Conservation (phyloP, 495 filamentous ascomycete genomes). For the Tuber umbilicatum region DNA sequence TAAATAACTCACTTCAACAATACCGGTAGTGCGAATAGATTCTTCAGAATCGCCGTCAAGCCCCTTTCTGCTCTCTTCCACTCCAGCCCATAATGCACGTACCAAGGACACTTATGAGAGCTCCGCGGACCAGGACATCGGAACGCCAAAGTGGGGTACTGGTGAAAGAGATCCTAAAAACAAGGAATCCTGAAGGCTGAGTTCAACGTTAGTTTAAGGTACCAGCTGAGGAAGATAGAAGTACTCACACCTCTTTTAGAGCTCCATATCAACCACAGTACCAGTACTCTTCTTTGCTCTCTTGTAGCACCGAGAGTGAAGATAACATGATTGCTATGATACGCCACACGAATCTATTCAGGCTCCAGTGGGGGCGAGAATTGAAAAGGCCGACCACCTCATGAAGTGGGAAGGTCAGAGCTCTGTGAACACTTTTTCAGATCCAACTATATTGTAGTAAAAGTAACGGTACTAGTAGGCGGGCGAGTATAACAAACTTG, state of each 20-base stretch:
- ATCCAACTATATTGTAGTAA: neutral
- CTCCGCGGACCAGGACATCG: neutral
- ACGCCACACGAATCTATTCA: neutral
- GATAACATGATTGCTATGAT: neutral
- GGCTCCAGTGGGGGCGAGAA: neutral
- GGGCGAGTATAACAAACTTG: neutral
- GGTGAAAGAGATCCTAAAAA: neutral
- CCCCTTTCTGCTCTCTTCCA: neutral
- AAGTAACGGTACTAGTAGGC: too few species aligned
- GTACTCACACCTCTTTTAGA: neutral
- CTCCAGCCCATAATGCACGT: neutral
- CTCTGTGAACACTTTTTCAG: neutral
- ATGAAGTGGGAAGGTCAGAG: neutral
- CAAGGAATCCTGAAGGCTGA: neutral
- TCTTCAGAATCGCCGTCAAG: neutral
- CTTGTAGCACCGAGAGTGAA: neutral
- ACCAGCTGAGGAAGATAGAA: neutral
- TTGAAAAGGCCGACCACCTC: neutral
- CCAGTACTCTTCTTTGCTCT: neutral
- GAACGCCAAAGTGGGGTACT: neutral
- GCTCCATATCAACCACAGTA: neutral
- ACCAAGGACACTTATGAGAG: neutral
- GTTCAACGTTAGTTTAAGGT: neutral
- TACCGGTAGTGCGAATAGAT: neutral
- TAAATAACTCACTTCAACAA: neutral